These are phyloP conservation scores for Boletus rubropictus DNA, from an alignment of 768 basidiomycete species.

Conservation along the genomic window DNA sequence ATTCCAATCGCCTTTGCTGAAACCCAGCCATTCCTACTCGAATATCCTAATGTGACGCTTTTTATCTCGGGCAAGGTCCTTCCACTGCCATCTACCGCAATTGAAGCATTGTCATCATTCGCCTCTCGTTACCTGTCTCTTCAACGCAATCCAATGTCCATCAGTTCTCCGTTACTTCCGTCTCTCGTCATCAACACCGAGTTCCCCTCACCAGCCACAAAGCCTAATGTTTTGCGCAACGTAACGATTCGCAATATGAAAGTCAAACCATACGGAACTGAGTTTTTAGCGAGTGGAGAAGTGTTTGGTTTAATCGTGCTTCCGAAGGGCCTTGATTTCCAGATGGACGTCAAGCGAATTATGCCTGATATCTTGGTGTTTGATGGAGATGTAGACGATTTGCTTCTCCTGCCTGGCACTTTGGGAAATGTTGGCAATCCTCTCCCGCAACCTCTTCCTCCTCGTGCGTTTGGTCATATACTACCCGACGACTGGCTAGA, in stretches of 20 bases:
- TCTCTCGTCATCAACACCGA: conserved; percentile 39
- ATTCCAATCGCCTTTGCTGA: conserved; percentile 51
- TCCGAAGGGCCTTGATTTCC: conserved; percentile 62
- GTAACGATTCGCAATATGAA: conserved; percentile 76
- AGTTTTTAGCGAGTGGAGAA: conserved; percentile 63
- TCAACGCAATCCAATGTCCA: conserved; percentile 48
- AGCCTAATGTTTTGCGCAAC: conserved; percentile 60
- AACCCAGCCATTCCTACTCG: conserved; percentile 53
- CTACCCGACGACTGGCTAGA: conserved; percentile 64
- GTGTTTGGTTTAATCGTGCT: conserved; percentile 62
- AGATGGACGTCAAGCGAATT: conserved; percentile 56
- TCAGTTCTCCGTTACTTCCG: conserved; percentile 53
- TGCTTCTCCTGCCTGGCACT: conserved; percentile 1
- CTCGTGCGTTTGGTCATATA: conserved; percentile 71
- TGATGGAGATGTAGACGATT: conserved; percentile 58
- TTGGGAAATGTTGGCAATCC: conserved; percentile 37
- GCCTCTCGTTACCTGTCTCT: conserved; percentile 60
- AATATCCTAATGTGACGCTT: conserved; percentile 64
- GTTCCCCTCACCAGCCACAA: conserved; percentile 63
- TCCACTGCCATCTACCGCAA: conserved; percentile 41
- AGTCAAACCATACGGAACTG: conserved; percentile 43
- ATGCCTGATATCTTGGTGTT: conserved; percentile 75
- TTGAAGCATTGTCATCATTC: conserved; percentile 49
- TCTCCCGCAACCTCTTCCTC: conserved; percentile 62
- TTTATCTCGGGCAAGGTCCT: conserved; percentile 51